A percentile compares a stretch with the other conserved stretches of the same genome.
phyloP scores from a whole-genome alignment of 2,329 filamentous ascomycete genomes.

The Ophiostoma ips region DNA sequence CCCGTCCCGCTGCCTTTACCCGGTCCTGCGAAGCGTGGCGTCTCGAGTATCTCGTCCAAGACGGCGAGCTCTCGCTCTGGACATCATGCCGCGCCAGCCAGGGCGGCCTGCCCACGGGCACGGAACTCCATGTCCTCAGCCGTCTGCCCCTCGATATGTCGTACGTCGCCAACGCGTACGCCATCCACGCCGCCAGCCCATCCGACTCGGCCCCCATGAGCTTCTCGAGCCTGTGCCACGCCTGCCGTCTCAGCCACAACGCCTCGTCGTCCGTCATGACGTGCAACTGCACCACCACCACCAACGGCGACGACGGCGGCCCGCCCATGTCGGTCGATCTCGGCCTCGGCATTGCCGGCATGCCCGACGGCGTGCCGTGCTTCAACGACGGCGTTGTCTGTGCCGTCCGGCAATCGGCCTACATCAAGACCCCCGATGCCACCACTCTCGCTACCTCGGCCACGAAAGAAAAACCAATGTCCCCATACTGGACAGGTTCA shows the following conservation, averaged over 20 bases:
- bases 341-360: conserved; percentile 4
- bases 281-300: conserved; percentile 8
- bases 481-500: background rate
- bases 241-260: background rate
- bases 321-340: conserved; percentile 5
- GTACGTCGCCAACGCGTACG: conserved; percentile 1
- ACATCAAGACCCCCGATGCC: background rate
- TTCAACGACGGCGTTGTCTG: conserved; percentile 9
- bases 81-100: background rate
- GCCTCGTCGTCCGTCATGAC: conserved; percentile 1
- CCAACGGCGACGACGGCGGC: background rate
- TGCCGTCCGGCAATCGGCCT: background rate
- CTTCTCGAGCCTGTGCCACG: conserved; percentile 8
- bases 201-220: conserved; percentile 4
- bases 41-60: background rate
- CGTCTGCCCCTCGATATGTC: conserved; percentile 4
- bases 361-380: conserved; percentile 4
- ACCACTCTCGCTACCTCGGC: background rate
- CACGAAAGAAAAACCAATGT: background rate
- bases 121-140: background rate
- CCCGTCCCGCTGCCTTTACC: conserved; percentile 3
- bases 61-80: background rate
- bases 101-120: background rate
- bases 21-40: conserved; percentile 3
- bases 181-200: conserved; percentile 5